Evolutionary conservation across 805 yeast species (phyloP).

Genomic region (Wickerhamiella qilinensis): DNA sequence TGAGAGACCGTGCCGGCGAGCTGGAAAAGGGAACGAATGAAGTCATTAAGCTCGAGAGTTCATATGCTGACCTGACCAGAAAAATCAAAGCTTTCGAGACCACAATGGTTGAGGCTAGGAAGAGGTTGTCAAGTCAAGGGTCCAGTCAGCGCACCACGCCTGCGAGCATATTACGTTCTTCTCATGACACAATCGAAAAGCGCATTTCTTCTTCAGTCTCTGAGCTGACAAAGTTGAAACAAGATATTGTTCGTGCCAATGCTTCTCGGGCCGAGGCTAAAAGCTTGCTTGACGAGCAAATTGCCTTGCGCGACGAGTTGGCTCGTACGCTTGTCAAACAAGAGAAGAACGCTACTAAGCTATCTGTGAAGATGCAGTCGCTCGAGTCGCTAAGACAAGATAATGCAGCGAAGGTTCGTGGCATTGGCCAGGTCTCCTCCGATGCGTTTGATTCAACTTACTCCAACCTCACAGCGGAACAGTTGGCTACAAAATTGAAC

Average conservation of each 20-base stretch:
- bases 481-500: conserved; percentile 37
- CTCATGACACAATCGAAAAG: too few species aligned
- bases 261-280: not conserved
- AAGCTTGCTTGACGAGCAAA: not conserved
- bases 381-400: conserved; percentile 52
- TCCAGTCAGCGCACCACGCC: too few species aligned
- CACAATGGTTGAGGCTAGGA: too few species aligned
- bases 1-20: too few species aligned
- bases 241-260: not conserved
- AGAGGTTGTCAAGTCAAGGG: too few species aligned
- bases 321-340: conserved; percentile 42
- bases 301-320: conserved; percentile 15
- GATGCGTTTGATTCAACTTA: conserved; percentile 49
- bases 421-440: conserved; percentile 64
- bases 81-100: too few species aligned
- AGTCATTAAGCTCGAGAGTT: too few species aligned
- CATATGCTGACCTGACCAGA: too few species aligned
- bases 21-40: too few species aligned
- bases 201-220: not conserved
- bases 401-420: conserved; percentile 54
- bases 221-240: not conserved
- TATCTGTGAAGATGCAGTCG: conserved; percentile 43
- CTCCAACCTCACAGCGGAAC: conserved; percentile 32
- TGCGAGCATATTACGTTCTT: too few species aligned
- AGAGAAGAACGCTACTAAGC: conserved; percentile 49